These are phyloP conservation scores for Fusarium decemcellulare DNA, from an alignment of 2,329 filamentous ascomycete species.

Conservation along the genomic window DNA sequence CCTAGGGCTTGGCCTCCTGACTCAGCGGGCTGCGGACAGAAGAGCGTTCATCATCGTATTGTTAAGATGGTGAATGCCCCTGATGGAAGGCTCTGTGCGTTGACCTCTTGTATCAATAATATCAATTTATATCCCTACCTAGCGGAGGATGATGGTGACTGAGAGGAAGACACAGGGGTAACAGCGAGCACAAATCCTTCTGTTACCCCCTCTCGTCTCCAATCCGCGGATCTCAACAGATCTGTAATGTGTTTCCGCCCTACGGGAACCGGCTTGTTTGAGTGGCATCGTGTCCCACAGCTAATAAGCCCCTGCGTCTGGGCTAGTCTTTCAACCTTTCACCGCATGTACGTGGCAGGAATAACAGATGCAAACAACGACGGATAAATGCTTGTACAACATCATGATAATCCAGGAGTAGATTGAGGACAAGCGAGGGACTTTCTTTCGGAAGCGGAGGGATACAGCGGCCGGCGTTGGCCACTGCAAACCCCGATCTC, in stretches of 20 bases:
- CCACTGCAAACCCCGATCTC: constrained; percentile 9
- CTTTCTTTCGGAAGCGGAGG: background rate
- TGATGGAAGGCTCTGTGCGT: too few relatives aligned
- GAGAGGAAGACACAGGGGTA: too few relatives aligned
- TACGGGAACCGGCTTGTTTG: constrained; percentile 31
- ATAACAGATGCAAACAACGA: too few relatives aligned
- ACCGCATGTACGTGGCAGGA: background rate
- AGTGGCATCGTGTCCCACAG: constrained; percentile 40
- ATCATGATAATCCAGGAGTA: too few relatives aligned
- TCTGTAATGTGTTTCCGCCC: constrained; percentile 37
- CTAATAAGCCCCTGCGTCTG: constrained; percentile 47
- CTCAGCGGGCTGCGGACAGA: background rate
- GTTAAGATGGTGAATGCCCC: background rate
- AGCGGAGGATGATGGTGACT: too few relatives aligned
- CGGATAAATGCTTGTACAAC: too few relatives aligned
- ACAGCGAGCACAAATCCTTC: too few relatives aligned
- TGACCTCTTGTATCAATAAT: too few relatives aligned
- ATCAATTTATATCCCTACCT: too few relatives aligned
- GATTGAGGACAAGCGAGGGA: too few relatives aligned
- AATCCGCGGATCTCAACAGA: constrained; percentile 38
- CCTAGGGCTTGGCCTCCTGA: constrained; percentile 12
- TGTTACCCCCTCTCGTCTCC: background rate
- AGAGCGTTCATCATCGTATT: background rate
- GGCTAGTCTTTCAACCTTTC: constrained; percentile 25
- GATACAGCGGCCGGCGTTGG: background rate